Percentiles rank a stretch among this genome's conserved stretches.
Conservation (phyloP, 2,329 filamentous ascomycete species). For the Botrytis pseudocinerea region DNA sequence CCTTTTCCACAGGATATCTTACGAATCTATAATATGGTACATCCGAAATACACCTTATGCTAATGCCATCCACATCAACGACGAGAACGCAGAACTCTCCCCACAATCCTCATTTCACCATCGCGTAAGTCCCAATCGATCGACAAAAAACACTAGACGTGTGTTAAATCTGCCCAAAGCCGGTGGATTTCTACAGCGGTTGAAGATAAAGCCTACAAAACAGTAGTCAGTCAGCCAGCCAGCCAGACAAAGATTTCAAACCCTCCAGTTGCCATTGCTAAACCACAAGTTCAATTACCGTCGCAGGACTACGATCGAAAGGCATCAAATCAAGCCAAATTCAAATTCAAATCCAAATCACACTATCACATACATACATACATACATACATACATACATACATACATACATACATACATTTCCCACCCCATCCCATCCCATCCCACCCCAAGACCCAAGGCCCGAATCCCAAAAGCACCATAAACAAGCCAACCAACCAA, state of each 20-base stretch:
- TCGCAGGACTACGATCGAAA: neutral
- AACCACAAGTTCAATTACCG: too few relatives aligned
- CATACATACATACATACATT: too few relatives aligned
- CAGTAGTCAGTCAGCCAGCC: neutral
- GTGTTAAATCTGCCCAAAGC: neutral
- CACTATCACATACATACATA: neutral
- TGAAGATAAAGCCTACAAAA: neutral
- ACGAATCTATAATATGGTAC: neutral
- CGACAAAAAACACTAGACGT: neutral
- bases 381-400: too few relatives aligned
- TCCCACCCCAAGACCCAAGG: neutral
- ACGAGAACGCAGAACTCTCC: neutral
- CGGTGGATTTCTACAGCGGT: neutral
- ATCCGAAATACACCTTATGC: neutral
- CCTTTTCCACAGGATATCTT: neutral
- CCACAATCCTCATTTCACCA: neutral
- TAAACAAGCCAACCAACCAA: neutral
- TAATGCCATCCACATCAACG: neutral
- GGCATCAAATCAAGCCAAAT: neutral
- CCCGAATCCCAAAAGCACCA: neutral
- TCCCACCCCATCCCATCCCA: fast-evolving
- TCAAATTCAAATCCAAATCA: neutral
- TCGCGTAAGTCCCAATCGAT: neutral
- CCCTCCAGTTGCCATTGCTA: neutral
- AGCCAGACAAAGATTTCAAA: neutral